A percentile compares a stretch with the other conserved stretches of the same genome.
phyloP scores from a whole-genome alignment of 768 basidiomycete genomes.

The Cystofilobasidium capitatum region DNA sequence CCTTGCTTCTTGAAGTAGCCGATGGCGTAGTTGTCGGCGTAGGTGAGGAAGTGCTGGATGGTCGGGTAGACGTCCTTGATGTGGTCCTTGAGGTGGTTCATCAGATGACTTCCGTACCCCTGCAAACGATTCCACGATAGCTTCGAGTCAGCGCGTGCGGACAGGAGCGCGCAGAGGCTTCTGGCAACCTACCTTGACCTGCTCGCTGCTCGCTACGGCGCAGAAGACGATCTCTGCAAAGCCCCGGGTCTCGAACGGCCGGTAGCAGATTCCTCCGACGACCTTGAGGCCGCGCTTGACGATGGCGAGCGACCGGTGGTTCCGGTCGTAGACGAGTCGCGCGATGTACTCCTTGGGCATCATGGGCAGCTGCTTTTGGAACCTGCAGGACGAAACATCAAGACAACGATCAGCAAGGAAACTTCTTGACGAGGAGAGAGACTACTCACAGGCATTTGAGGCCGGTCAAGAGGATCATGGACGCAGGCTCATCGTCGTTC shows the following conservation, averaged over 20 bases:
- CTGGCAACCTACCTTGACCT: conserved; percentile 88
- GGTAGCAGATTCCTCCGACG: conserved; percentile 93
- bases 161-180: background rate
- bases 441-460: conserved; percentile 23
- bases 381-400: conserved; percentile 37
- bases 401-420: background rate
- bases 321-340: conserved; percentile 80
- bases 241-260: conserved; percentile 85
- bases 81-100: conserved; percentile 96
- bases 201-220: conserved; percentile 89
- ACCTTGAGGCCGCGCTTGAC: conserved; percentile 91
- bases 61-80: conserved; percentile 69
- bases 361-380: conserved; percentile 93
- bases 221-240: conserved; percentile 99
- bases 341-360: conserved; percentile 99
- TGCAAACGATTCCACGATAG: conserved; percentile 36
- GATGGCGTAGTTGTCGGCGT: conserved; percentile 97
- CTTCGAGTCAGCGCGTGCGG: background rate
- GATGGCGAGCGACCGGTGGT: conserved; percentile 87
- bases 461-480: conserved; percentile 26
- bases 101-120: conserved; percentile 96
- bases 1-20: conserved; percentile 99
- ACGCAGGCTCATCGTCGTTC: conserved; percentile 58
- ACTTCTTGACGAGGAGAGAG: background rate
- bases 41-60: conserved; percentile 92